phyloP scores from a whole-genome alignment of 148 eudicot genomes.

The Vaccinium myrtillus region DNA sequence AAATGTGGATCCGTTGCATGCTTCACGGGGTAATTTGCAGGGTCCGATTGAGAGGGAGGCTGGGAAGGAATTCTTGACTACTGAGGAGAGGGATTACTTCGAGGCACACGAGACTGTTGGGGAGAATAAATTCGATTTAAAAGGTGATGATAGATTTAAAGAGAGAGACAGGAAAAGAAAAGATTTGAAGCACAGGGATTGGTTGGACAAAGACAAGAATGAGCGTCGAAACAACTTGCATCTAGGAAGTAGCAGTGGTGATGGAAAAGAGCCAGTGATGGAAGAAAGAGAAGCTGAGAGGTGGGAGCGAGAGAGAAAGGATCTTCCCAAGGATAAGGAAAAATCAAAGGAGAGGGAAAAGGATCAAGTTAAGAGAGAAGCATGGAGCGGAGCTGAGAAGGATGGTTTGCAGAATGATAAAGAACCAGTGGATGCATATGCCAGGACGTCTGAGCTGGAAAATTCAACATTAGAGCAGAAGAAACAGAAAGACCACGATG shows the following conservation, averaged over 20 bases:
- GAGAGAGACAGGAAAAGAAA: slow-evolving; percentile 85
- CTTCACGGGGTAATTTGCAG: slow-evolving; percentile 46
- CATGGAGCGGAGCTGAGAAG: slow-evolving; percentile 57
- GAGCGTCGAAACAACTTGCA: slow-evolving; percentile 60
- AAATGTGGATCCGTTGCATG: slow-evolving; percentile 48
- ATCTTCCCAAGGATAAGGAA: slow-evolving; percentile 70
- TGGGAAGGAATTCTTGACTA: slow-evolving; percentile 35
- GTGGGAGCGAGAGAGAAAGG: slow-evolving; percentile 75
- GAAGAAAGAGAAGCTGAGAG: slow-evolving; percentile 78
- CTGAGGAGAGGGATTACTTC: slow-evolving; percentile 38
- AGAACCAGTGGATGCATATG: slow-evolving; percentile 48
- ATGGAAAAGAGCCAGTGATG: slow-evolving; percentile 49
- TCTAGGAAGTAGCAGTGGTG: slow-evolving; percentile 48
- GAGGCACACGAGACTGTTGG: slow-evolving; percentile 71
- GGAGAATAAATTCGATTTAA: slow-evolving; percentile 72
- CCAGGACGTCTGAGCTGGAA: slow-evolving; percentile 51
- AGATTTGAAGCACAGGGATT: slow-evolving; percentile 81
- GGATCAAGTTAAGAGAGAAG: slow-evolving; percentile 60
- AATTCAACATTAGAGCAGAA: slow-evolving; percentile 50
- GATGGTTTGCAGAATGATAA: slow-evolving; percentile 54
- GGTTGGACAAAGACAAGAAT: slow-evolving; percentile 74
- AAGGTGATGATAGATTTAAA: slow-evolving; percentile 74
- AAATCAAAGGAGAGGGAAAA: slow-evolving; percentile 71
- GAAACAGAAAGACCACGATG: slow-evolving; percentile 63
- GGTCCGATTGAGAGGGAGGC: slow-evolving; percentile 38